Base-by-base conservation (phyloP, 1,284 basidiomycete species). In the Tilletia indica region DNA sequence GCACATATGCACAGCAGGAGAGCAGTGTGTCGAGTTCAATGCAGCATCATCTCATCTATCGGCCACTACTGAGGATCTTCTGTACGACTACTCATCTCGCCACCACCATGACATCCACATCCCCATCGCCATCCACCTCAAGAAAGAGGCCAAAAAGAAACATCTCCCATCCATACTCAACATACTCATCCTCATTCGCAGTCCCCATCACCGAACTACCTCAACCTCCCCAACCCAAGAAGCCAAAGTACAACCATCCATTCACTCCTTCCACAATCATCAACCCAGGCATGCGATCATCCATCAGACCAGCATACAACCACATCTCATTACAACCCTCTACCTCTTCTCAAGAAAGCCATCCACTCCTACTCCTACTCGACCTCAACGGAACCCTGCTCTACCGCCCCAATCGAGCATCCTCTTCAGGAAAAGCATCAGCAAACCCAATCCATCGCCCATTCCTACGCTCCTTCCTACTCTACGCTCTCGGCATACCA, bases 341-440 rank as follows among this genome's bases (percentile, higher is more conserved):
- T 12, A 34, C 21, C 11, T 2, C 56, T 3, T 25, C 56, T 25
- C n/a, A n/a, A 4, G 34, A 64, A 16, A 25, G 16, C 2, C 61
- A 68, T 2, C 54, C 73, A 66, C 68, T 73, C 82, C 88, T 93
- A 0, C 87, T 94, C 67, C 87, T 94, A 2, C 88, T 94, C 8
- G 93, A 94, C 82, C 86, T 94, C 63, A 94, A 94, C 79, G 92
- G 92, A 4, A 91, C 91, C 0, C 89, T 94, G 9, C 87, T 93
- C n/a, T 86, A 89, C 49, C 89, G 92, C 14, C 87, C 89, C 0
- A 64, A 85, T 86, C 4, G 73, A 21, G 56, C 68, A 8, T 64
- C 69, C 38, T 71, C 74, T 0, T 68, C 74, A 11, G 70, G 73
- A 4, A 39, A 72, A 3, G 73, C 75, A 36, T 75, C 74, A 11